Conservation (phyloP, 2,329 filamentous ascomycete genomes). For the Diaporthe aspalathi region DNA sequence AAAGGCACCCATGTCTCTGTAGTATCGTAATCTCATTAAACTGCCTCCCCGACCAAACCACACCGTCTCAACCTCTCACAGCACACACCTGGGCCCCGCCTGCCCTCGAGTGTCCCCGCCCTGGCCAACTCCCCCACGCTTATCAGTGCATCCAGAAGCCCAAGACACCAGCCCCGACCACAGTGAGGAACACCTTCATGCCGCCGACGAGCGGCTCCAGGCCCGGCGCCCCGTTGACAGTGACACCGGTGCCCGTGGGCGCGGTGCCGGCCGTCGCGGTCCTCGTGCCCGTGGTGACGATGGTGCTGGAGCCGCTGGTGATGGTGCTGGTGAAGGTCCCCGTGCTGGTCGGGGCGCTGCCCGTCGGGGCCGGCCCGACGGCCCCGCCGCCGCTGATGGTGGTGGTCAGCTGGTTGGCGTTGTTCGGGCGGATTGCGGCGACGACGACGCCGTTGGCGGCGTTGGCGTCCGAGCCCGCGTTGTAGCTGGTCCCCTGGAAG, state of each 20-base stretch:
- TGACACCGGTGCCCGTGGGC: background rate
- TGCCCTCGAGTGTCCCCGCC: background rate
- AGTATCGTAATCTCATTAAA: constrained; percentile 13
- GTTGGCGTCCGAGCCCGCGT: constrained; percentile 40
- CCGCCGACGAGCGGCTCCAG: constrained; percentile 18
- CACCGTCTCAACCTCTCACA: background rate
- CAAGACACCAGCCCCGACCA: constrained; percentile 9
- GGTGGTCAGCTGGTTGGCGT: constrained; percentile 50
- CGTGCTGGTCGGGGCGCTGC: background rate
- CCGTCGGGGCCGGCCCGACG: background rate
- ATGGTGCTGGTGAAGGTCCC: constrained; percentile 16
- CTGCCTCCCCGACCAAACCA: background rate
- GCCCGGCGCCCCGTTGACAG: background rate
- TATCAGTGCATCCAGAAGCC: constrained; percentile 20
- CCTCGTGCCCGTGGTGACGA: background rate
- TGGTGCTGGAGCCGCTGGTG: constrained; percentile 14
- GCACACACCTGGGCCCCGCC: background rate
- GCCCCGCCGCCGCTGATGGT: constrained; percentile 45
- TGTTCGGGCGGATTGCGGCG: constrained; percentile 48
- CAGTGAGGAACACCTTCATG: constrained; percentile 15
- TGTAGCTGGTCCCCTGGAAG: constrained; percentile 49
- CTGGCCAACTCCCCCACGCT: background rate
- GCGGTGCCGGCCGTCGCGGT: background rate
- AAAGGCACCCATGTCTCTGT: background rate
- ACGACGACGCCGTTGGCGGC: constrained; percentile 47